Base-by-base conservation (phyloP, 2,329 filamentous ascomycete species). In the Pseudogymnoascus sp. region DNA sequence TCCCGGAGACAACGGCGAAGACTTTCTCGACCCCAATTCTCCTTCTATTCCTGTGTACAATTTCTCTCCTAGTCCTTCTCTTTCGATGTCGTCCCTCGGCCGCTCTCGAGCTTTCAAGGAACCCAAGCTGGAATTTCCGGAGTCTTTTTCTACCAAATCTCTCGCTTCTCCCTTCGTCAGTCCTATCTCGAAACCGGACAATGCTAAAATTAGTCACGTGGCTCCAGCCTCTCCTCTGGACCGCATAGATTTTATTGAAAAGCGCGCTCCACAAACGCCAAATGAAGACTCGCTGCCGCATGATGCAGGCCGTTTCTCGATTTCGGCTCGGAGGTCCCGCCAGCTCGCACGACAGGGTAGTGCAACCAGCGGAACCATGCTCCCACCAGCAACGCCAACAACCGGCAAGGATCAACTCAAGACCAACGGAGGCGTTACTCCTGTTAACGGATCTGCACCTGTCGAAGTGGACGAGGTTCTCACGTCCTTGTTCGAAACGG, bases 331-430 rank as follows among this genome's bases (percentile, higher is more conserved):
- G 17, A 77, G 75, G 65, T 31, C 60, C 19, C 61, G 64, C 13
- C 66, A 69, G 50, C 61, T 46, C 64, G 61, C 66, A 59, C 67
- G 64, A 61, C 62, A 65, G 35, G 66, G 63, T 62, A 53, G 19
- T 80, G 37, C 75, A 75, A 62, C 74, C 75, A 72, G 70, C 66
- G 77, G 75, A 65, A 73, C 72, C 33, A 79, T 79, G 64, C 80
- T 86, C 56, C 84, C 84, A 11, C 93, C 93, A 0, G 92, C 91
- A 0, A 97, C 93, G 0, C 93, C 93, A 4, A 96, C 92, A 1
- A 67, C 82, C 11, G 81, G 81, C 40, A 78, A 83, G 26, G 80
- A 81, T 62, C 77, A 80, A 56, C 73, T 82, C 7, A 79, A 80
- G 46, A 83, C 88, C 64, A 80, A 81, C 62, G 83, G 84, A 65